Conservation (phyloP, 768 basidiomycete species). For the Nevesoporus exiguus region DNA sequence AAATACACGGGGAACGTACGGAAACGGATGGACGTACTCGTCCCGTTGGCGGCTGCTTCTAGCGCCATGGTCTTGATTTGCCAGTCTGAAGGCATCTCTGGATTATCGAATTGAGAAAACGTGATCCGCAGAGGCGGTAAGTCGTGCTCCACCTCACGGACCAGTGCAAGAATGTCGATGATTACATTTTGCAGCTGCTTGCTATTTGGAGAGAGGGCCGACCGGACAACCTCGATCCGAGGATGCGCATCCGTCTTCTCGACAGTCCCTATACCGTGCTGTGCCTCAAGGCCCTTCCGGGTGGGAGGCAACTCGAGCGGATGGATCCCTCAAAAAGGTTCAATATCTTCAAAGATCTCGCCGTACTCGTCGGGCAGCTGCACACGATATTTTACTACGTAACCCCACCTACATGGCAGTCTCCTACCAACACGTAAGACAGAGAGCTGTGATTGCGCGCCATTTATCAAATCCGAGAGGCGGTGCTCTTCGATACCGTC, state of each 20-base stretch:
- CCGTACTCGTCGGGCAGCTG: conserved; percentile 47
- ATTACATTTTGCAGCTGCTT: neutral
- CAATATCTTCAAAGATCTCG: too few species aligned
- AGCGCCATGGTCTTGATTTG: conserved; percentile 20
- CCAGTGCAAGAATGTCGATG: conserved; percentile 17
- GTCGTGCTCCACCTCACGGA: conserved; percentile 28
- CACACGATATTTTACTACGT: conserved; percentile 36
- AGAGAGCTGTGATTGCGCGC: conserved; percentile 14
- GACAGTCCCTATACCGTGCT: too few species aligned
- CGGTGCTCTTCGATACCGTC: conserved; percentile 33
- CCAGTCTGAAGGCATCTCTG: conserved; percentile 28
- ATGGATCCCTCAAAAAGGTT: conserved; percentile 37
- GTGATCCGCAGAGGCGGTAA: too few species aligned
- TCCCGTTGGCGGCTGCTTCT: too few species aligned
- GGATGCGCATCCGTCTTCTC: conserved; percentile 14
- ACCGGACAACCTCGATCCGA: conserved; percentile 16
- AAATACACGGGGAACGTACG: too few species aligned
- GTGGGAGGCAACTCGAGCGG: conserved; percentile 24
- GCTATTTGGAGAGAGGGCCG: conserved; percentile 10
- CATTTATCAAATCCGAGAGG: conserved; percentile 43
- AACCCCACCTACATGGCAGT: conserved; percentile 36
- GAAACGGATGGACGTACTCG: too few species aligned
- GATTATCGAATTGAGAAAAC: conserved; percentile 30
- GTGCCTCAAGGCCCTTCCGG: conserved; percentile 16
- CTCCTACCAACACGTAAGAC: neutral